Evolutionary conservation across 371 early-diverging fungal genomes (phyloP).

Genomic region (Dichotomocladium elegans): DNA sequence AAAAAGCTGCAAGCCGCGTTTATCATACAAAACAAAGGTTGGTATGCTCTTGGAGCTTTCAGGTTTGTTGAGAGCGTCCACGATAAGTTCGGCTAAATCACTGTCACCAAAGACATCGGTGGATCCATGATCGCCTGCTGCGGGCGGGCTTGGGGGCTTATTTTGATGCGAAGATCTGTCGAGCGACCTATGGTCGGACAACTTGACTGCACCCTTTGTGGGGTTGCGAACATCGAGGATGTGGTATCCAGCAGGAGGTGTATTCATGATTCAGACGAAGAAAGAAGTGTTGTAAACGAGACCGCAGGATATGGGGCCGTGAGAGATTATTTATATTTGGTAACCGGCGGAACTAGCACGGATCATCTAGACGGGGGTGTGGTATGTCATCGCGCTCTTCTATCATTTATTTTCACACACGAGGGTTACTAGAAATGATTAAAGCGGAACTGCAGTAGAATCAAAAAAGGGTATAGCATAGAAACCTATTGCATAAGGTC

Average conservation of each 20-base stretch:
- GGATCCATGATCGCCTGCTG: constrained; percentile 20
- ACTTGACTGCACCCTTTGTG: not conserved
- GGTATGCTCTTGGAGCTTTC: constrained; percentile 53
- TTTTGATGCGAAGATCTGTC: not conserved
- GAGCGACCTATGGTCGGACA: not conserved
- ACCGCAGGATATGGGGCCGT: too few relatives aligned
- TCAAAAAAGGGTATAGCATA: too few relatives aligned
- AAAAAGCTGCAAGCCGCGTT: constrained; percentile 78
- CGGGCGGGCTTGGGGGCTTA: constrained; percentile 30
- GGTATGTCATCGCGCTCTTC: too few relatives aligned
- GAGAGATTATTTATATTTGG: too few relatives aligned
- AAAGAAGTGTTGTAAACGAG: constrained; percentile 13
- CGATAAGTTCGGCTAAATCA: constrained; percentile 44
- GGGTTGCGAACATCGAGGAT: constrained; percentile 31
- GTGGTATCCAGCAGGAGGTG: constrained; percentile 13
- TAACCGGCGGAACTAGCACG: too few relatives aligned
- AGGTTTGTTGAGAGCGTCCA: constrained; percentile 37
- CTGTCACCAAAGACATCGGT: constrained; percentile 36
- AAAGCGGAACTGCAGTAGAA: too few relatives aligned
- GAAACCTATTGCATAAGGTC: too few relatives aligned
- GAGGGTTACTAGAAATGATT: too few relatives aligned
- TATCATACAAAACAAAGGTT: constrained; percentile 80
- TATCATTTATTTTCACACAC: too few relatives aligned
- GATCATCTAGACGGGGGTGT: too few relatives aligned
- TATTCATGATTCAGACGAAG: constrained; percentile 9